These are phyloP conservation scores for Myriosclerotinia scirpicola DNA, from an alignment of 2,329 filamentous ascomycete genomes.

Conservation along the genomic window DNA sequence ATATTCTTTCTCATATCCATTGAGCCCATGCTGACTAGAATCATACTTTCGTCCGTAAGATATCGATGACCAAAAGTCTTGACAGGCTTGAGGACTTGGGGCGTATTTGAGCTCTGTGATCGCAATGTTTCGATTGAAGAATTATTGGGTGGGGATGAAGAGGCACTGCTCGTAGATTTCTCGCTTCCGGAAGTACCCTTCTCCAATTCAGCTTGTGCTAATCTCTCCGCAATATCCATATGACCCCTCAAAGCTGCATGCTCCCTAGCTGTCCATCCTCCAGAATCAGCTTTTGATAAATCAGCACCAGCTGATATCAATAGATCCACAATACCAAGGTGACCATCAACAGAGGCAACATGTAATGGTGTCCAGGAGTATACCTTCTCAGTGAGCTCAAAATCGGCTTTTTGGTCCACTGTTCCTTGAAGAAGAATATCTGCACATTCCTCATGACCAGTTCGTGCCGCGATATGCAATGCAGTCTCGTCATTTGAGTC, in stretches of 20 bases:
- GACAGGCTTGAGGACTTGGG: slow-evolving; percentile 69
- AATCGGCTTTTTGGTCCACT: slow-evolving; percentile 67
- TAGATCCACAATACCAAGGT: slow-evolving; percentile 70
- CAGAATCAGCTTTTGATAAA: slow-evolving; percentile 72
- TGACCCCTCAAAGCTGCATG: slow-evolving; percentile 90
- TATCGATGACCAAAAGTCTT: slow-evolving; percentile 97
- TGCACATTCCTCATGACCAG: slow-evolving; percentile 80
- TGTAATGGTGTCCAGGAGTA: slow-evolving; percentile 97
- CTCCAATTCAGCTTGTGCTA: slow-evolving; percentile 50
- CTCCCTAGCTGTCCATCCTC: slow-evolving; percentile 91
- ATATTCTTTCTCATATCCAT: slow-evolving; percentile 88
- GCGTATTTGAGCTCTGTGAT: slow-evolving; percentile 46
- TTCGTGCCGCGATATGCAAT: slow-evolving; percentile 85
- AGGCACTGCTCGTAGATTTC: slow-evolving; percentile 30
- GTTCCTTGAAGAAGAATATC: slow-evolving; percentile 71
- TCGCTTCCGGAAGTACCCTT: slow-evolving; percentile 38
- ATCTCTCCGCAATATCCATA: slow-evolving; percentile 70
- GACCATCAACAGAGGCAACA: slow-evolving; percentile 87
- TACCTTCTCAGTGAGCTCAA: slow-evolving; percentile 76
- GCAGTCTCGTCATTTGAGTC: slow-evolving; percentile 75
- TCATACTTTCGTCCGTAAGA: slow-evolving; percentile 81
- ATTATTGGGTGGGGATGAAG: slow-evolving; percentile 49
- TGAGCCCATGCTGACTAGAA: slow-evolving; percentile 88
- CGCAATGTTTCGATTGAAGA: slow-evolving; percentile 63
- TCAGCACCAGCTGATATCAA: slow-evolving; percentile 78